Conservation (phyloP, 2,329 filamentous ascomycete genomes). For the Diaporthe capsici region DNA sequence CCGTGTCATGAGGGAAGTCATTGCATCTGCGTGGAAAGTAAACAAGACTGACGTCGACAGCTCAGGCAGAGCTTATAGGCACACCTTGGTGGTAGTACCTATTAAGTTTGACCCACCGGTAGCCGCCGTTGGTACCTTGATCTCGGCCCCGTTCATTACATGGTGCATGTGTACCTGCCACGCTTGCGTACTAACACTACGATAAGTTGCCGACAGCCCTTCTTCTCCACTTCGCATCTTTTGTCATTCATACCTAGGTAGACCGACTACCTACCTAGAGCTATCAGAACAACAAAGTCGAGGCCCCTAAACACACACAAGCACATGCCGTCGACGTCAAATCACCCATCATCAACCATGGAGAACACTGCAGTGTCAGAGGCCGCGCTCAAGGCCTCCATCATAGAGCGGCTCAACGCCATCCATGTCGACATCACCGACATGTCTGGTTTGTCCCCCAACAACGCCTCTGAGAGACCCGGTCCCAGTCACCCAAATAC, state of each 20-base stretch:
- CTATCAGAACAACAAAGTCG: not conserved
- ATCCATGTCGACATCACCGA: constrained; percentile 90
- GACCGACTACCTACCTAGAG: no score
- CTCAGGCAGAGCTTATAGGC: not conserved
- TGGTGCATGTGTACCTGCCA: not conserved
- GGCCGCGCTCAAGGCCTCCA: constrained; percentile 75
- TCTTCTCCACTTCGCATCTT: constrained; percentile 5
- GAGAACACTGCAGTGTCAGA: constrained; percentile 78
- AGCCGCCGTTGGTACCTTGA: not conserved
- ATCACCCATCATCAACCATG: constrained; percentile 54
- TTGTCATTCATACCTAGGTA: no score
- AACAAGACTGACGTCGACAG: not conserved
- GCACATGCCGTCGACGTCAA: not conserved
- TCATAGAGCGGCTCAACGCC: constrained; percentile 79
- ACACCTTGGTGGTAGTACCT: no score
- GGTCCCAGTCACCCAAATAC: no score
- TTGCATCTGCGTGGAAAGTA: not conserved
- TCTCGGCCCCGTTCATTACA: not conserved
- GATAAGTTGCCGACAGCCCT: constrained; percentile 4
- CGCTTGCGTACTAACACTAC: not conserved
- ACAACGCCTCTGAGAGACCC: constrained; percentile 22
- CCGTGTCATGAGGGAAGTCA: constrained; percentile 14
- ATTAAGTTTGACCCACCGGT: not conserved
- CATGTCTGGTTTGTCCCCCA: constrained; percentile 79
- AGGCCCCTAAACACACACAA: not conserved